Conservation (phyloP, 768 basidiomycete species). For the Lanmaoa rubissima region DNA sequence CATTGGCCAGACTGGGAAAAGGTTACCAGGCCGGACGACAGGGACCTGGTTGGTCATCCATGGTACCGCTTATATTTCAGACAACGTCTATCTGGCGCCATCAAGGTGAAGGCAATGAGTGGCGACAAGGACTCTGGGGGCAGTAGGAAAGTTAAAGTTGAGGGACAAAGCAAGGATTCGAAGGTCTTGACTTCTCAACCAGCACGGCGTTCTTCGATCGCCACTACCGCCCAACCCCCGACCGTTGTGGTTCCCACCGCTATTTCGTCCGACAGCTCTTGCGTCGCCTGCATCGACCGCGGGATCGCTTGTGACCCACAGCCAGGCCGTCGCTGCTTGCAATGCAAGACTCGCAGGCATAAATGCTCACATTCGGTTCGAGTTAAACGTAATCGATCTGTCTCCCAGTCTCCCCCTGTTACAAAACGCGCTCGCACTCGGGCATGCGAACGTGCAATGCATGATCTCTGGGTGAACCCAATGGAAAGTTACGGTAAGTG, state of each 20-base stretch:
- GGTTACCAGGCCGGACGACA: not conserved
- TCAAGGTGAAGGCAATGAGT: no score
- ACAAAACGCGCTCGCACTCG: not conserved
- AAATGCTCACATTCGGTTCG: not conserved
- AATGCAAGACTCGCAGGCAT: not conserved
- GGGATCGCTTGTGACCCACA: not conserved
- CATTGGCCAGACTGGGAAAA: not conserved
- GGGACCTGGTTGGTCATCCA: not conserved
- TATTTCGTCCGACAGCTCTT: not conserved
- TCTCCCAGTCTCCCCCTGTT: not conserved
- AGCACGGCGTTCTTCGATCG: not conserved
- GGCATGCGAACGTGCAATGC: not conserved
- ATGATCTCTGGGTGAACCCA: not conserved
- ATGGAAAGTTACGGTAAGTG: not conserved
- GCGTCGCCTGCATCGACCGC: not conserved
- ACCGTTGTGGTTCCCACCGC: no score
- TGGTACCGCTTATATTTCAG: not conserved
- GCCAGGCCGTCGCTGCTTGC: not conserved
- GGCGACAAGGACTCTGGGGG: not conserved
- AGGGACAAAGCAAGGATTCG: not conserved
- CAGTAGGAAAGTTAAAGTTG: not conserved
- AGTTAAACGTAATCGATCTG: not conserved
- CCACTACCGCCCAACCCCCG: not conserved
- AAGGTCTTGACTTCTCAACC: not conserved
- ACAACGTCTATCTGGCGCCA: not conserved